Evolutionary conservation across 345 rosid species (phyloP).

Genomic region (Gossypium longicalyx): DNA sequence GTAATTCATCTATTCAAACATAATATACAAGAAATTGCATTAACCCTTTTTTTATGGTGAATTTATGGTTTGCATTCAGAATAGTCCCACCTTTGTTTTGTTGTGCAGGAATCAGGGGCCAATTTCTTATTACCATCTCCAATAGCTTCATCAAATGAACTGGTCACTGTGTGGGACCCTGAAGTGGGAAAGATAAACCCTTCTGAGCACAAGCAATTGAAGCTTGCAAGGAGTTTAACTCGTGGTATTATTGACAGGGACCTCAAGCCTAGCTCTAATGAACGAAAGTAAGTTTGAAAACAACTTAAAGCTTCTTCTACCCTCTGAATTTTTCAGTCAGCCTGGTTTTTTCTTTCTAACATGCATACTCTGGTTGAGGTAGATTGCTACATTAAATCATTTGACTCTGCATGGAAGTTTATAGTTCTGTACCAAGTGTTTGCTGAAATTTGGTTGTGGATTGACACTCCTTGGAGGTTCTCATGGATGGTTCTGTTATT

Average conservation of each 20-base stretch:
- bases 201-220: conserved; percentile 96
- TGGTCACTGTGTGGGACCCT: conserved; percentile 91
- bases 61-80: not conserved
- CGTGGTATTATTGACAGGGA: conserved; percentile 98
- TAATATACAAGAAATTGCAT: not conserved
- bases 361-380: conserved; percentile 1
- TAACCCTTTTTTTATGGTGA: not conserved
- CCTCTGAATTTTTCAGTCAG: not conserved
- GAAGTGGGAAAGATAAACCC: conserved; percentile 91
- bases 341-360: not conserved
- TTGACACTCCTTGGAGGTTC: not conserved
- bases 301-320: conserved; percentile 4
- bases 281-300: conserved; percentile 59
- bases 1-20: not conserved
- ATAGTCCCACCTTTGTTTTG: conserved; percentile 11
- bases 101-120: conserved; percentile 76
- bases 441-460: not conserved
- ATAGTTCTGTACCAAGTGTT: not conserved
- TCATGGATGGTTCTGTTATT: conserved; percentile 4
- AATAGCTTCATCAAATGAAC: conserved; percentile 86
- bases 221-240: conserved; percentile 92
- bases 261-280: conserved; percentile 78
- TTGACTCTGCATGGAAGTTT: not conserved
- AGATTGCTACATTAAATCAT: not conserved
- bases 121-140: conserved; percentile 80